A percentile compares a stretch with the other conserved stretches of the same genome.
phyloP scores from a whole-genome alignment of 768 basidiomycete genomes.

The Chalciporus piperatus region DNA sequence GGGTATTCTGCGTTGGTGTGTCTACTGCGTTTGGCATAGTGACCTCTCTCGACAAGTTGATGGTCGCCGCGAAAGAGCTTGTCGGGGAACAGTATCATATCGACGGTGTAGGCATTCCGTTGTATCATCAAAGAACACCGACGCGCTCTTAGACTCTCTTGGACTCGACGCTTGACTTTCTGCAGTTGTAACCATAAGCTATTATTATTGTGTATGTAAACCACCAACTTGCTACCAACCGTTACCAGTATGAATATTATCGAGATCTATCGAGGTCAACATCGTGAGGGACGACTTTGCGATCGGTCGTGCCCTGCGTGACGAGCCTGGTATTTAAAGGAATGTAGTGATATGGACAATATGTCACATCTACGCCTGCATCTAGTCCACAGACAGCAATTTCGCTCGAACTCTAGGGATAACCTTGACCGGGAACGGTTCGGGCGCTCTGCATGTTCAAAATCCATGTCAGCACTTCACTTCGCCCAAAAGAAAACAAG shows the following conservation, averaged over 20 bases:
- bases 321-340: not conserved
- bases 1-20: constrained; percentile 71
- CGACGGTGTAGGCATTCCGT: constrained; percentile 52
- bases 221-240: too few species aligned
- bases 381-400: not conserved
- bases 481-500: too few species aligned
- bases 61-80: constrained; percentile 81
- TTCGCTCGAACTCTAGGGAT: not conserved
- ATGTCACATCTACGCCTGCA: too few species aligned
- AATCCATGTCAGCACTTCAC: not conserved
- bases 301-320: too few species aligned
- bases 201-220: too few species aligned
- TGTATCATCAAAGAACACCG: constrained; percentile 19
- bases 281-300: too few species aligned
- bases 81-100: constrained; percentile 88
- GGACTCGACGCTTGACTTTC: too few species aligned
- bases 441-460: not conserved
- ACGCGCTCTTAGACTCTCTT: constrained; percentile 31
- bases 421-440: constrained; percentile 5
- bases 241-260: too few species aligned
- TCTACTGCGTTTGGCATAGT: constrained; percentile 67
- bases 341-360: not conserved
- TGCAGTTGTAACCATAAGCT: too few species aligned
- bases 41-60: constrained; percentile 70
- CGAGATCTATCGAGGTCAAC: too few species aligned